Conservation (phyloP, 441 rosid genomes). For the Erysimum cheiri region DNA sequence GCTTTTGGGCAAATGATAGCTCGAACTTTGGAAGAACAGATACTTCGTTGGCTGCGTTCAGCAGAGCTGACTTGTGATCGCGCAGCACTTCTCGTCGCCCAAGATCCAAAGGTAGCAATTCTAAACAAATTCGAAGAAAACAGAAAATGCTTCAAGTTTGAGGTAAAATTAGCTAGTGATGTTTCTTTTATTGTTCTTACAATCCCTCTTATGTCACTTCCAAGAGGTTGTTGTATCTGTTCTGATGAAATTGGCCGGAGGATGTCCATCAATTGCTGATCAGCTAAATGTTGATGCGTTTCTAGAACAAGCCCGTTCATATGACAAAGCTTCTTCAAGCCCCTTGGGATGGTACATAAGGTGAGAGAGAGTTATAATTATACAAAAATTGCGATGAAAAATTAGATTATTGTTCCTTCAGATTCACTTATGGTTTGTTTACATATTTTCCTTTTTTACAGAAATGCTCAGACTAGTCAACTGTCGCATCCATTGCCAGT, state of each 20-base stretch:
- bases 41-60: slow-evolving; percentile 89
- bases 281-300: slow-evolving; percentile 94
- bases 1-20: slow-evolving; percentile 91
- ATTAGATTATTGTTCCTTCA: not conserved
- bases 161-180: slow-evolving; percentile 21
- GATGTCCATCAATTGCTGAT: slow-evolving; percentile 92
- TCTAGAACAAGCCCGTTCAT: slow-evolving; percentile 96
- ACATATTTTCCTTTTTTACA: slow-evolving; percentile 46
- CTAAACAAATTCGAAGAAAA: slow-evolving; percentile 15
- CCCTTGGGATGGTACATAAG: slow-evolving; percentile 91
- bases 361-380: slow-evolving; percentile 48
- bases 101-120: slow-evolving; percentile 80
- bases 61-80: slow-evolving; percentile 98
- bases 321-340: slow-evolving; percentile 91
- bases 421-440: slow-evolving; percentile 35
- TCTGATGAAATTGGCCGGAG: slow-evolving; percentile 94
- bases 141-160: not conserved
- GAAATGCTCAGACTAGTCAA: slow-evolving; percentile 97
- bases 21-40: slow-evolving; percentile 82
- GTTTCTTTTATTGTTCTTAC: slow-evolving; percentile 30
- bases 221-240: slow-evolving; percentile 98
- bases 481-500: slow-evolving; percentile 96
- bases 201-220: slow-evolving; percentile 46
- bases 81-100: slow-evolving; percentile 98
- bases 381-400: slow-evolving; percentile 6